Conservation (phyloP, 148 eudicot species). For the Agrostemma githago region DNA sequence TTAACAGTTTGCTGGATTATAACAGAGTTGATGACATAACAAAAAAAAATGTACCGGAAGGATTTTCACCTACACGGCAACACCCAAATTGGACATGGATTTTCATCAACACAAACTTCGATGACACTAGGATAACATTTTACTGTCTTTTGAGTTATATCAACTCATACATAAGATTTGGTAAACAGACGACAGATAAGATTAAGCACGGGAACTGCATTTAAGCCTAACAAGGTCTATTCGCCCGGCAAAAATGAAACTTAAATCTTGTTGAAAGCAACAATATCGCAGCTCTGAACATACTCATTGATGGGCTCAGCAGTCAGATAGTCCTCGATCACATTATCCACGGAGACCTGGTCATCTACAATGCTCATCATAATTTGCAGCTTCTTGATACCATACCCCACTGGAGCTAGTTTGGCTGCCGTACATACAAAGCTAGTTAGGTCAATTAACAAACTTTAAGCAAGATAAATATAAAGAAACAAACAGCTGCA, state of each 20-base stretch:
- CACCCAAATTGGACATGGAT: background rate
- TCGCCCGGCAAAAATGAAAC: background rate
- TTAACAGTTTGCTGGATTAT: too few relatives aligned
- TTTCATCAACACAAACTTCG: background rate
- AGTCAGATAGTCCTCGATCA: slow-evolving; percentile 63
- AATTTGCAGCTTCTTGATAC: slow-evolving; percentile 87
- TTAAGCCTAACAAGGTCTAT: background rate
- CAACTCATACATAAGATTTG: background rate
- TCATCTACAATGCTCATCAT: slow-evolving; percentile 91
- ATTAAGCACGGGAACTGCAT: background rate
- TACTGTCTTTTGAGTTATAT: slow-evolving; percentile 2
- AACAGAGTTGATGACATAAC: too few relatives aligned
- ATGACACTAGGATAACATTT: background rate
- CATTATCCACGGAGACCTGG: slow-evolving; percentile 68
- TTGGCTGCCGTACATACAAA: slow-evolving; percentile 50
- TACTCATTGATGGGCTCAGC: slow-evolving; percentile 80
- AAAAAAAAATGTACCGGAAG: too few relatives aligned
- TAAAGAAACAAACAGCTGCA: background rate
- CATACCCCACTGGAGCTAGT: slow-evolving; percentile 85
- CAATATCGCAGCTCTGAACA: slow-evolving; percentile 94
- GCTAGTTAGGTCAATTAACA: background rate
- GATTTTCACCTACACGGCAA: too few relatives aligned
- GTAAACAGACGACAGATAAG: background rate
- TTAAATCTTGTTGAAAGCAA: slow-evolving; percentile 89
- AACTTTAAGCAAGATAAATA: background rate